phyloP scores from a whole-genome alignment of 352 stramenopile genomes.

The Aphanomyces cochlioides region DNA sequence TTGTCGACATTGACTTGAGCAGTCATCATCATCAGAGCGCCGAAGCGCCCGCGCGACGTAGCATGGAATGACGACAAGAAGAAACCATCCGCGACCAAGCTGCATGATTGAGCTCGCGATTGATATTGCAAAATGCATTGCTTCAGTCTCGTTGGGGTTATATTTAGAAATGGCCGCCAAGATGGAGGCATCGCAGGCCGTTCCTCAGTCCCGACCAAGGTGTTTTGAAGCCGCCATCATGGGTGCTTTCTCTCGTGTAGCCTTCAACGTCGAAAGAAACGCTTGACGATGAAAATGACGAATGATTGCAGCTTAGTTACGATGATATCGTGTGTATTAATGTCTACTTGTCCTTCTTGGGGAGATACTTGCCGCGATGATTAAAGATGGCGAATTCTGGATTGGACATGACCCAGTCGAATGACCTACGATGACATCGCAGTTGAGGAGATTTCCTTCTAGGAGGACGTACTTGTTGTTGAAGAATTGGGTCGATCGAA shows the following conservation, averaged over 20 bases:
- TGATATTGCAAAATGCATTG: no score
- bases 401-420: conserved; percentile 57
- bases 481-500: conserved; percentile 63
- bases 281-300: background rate
- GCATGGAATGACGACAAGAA: background rate
- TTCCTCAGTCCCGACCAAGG: background rate
- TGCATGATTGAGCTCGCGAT: conserved; percentile 1
- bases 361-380: conserved; percentile 67
- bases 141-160: background rate
- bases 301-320: background rate
- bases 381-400: conserved; percentile 82
- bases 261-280: background rate
- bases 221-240: background rate
- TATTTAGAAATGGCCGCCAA: conserved; percentile 7
- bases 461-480: conserved; percentile 48
- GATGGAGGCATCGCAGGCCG: conserved; percentile 1
- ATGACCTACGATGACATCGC: conserved; percentile 40
- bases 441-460: background rate
- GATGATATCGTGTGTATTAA: no score
- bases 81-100: background rate
- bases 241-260: background rate
- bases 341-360: conserved; percentile 38
- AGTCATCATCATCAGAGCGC: background rate
- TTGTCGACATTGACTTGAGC: background rate
- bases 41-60: background rate